Conservation (phyloP, 2,329 filamentous ascomycete species). For the Nemania abortiva region DNA sequence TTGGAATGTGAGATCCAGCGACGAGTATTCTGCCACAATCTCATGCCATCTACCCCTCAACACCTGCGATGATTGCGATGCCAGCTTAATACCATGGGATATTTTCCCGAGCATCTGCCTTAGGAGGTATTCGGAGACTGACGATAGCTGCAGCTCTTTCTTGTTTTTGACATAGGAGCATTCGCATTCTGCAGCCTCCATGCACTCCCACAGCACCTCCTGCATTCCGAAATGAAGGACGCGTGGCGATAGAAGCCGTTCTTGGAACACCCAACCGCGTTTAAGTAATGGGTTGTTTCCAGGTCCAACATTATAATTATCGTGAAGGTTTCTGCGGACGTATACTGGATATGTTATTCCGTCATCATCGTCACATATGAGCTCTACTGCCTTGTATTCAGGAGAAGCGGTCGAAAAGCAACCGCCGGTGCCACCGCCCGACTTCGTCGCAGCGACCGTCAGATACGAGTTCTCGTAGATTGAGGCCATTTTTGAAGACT, state of each 20-base stretch:
- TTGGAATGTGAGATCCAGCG: not conserved
- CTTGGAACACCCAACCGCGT: conserved; percentile 20
- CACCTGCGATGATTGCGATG: not conserved
- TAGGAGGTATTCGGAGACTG: not conserved
- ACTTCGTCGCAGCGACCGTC: conserved; percentile 14
- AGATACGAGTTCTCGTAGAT: conserved; percentile 29
- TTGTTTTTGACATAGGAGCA: not conserved
- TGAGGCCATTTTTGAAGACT: conserved; percentile 29
- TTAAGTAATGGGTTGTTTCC: not conserved
- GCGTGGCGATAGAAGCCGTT: conserved; percentile 13
- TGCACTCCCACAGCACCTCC: conserved; percentile 15
- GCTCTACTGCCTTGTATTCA: not conserved
- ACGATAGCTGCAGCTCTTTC: not conserved
- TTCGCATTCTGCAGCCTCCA: not conserved
- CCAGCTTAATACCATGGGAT: not conserved
- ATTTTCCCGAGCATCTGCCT: not conserved
- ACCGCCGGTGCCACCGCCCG: not conserved
- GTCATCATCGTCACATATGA: not conserved
- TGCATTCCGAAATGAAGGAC: conserved; percentile 4
- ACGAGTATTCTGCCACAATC: conserved; percentile 3
- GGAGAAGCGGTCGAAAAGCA: not conserved
- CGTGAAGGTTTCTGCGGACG: conserved; percentile 1
- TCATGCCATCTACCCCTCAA: not conserved
- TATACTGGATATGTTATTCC: not conserved
- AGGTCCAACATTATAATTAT: not conserved